phyloP scores from a whole-genome alignment of 2,329 filamentous ascomycete species.

The Hypoxylon sp. region DNA sequence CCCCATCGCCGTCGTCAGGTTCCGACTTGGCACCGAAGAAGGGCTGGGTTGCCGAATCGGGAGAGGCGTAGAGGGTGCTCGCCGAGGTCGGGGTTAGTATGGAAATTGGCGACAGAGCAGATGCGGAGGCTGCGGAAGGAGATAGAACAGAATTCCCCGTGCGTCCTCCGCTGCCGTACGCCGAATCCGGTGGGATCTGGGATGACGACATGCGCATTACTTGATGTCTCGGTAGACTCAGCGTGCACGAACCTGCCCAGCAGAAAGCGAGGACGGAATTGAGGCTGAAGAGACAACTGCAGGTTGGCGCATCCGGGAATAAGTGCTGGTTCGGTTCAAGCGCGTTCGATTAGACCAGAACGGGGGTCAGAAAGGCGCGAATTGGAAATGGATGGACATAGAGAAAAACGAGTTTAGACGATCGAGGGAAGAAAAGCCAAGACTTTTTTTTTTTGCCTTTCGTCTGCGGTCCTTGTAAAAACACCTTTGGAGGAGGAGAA shows the following conservation, averaged over 20 bases:
- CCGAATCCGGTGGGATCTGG: conserved; percentile 42
- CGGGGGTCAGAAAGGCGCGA: conserved; percentile 20
- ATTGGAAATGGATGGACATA: conserved; percentile 41
- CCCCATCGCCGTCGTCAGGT: conserved; percentile 42
- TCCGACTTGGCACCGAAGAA: conserved; percentile 43
- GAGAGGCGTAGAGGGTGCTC: conserved; percentile 42
- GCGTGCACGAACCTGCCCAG: conserved; percentile 2
- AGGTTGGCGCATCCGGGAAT: conserved; percentile 36
- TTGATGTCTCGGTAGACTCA: conserved; percentile 7
- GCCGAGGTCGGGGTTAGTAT: conserved; percentile 43
- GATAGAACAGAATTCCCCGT: conserved; percentile 24
- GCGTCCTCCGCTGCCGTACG: conserved; percentile 41
- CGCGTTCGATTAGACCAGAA: conserved; percentile 39
- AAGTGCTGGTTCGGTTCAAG: conserved; percentile 32
- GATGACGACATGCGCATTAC: conserved; percentile 43
- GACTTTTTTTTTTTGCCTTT: conserved; percentile 29
- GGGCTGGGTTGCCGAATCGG: conserved; percentile 38
- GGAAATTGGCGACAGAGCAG: conserved; percentile 38
- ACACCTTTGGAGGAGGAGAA: conserved; percentile 22
- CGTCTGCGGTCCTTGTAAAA: no score
- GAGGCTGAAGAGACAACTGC: conserved; percentile 33
- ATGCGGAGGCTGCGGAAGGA: conserved; percentile 16
- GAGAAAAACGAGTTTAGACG: conserved; percentile 34
- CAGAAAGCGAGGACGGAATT: conserved; percentile 30
- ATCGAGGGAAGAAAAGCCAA: conserved; percentile 36